A percentile compares a stretch with the other conserved stretches of the same genome.
Evolutionary conservation across 2,329 filamentous ascomycete species (phyloP).

Genomic region (Sclerotinia borealis): DNA sequence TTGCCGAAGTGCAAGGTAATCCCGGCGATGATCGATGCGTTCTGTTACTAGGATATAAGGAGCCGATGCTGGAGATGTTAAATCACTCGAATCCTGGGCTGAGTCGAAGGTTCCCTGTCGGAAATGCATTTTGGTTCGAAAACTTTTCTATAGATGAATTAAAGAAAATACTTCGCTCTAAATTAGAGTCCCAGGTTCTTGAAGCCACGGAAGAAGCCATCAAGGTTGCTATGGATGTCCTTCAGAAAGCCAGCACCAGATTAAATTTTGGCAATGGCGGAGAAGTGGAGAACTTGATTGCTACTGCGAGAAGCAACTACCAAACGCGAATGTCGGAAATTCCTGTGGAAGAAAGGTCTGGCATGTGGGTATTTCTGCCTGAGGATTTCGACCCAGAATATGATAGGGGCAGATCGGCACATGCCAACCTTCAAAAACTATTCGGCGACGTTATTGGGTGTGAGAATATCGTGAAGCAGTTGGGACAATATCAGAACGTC

Average conservation of each 20-base stretch:
- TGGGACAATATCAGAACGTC: conserved; percentile 43
- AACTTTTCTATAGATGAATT: conserved; percentile 58
- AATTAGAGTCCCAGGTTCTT: conserved; percentile 41
- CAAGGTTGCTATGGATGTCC: conserved; percentile 49
- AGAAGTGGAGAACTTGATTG: conserved; percentile 60
- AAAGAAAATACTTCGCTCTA: conserved; percentile 42
- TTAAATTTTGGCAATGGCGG: conserved; percentile 66
- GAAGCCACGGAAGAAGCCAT: conserved; percentile 40
- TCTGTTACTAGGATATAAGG: conserved; percentile 59
- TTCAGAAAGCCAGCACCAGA: conserved; percentile 53
- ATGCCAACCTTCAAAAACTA: conserved; percentile 37
- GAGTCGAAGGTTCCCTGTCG: conserved; percentile 56
- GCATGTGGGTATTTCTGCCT: conserved; percentile 20
- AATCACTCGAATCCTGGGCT: conserved; percentile 60
- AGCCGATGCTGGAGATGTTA: conserved; percentile 52
- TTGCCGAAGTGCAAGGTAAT: conserved; percentile 61
- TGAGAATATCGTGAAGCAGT: conserved; percentile 40
- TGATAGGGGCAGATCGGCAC: conserved; percentile 37
- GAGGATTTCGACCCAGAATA: conserved; percentile 48
- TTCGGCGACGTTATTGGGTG: conserved; percentile 47
- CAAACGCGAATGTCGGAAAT: conserved; percentile 35
- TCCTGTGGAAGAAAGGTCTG: conserved; percentile 22
- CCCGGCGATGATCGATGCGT: conserved; percentile 68
- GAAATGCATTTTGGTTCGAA: conserved; percentile 59
- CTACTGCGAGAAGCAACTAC: conserved; percentile 41